These are phyloP conservation scores for Cryptococcus sp. DNA, from an alignment of 1,284 basidiomycete genomes.

Conservation along the genomic window DNA sequence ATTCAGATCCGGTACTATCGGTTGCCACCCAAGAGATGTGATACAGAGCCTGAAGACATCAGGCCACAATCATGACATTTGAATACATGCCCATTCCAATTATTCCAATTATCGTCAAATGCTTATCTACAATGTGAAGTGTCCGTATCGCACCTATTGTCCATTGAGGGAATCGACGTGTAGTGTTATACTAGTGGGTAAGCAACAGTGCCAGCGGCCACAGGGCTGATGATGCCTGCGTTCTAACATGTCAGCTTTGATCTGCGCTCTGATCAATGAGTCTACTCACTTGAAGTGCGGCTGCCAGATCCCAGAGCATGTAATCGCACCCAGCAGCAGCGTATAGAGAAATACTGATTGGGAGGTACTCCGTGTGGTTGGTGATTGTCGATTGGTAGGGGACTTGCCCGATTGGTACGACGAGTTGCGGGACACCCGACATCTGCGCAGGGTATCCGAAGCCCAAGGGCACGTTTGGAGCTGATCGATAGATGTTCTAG, in stretches of 20 bases:
- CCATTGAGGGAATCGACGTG: too few species aligned
- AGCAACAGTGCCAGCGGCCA: slow-evolving; percentile 4
- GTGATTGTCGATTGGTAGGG: slow-evolving; percentile 50
- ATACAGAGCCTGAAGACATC: too few species aligned
- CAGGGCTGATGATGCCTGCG: slow-evolving; percentile 2
- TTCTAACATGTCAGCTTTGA: slow-evolving; percentile 10
- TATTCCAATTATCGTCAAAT: too few species aligned
- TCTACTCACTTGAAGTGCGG: not conserved
- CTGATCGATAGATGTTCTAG: slow-evolving; percentile 21
- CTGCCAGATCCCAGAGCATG: slow-evolving; percentile 1
- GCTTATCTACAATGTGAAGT: too few species aligned
- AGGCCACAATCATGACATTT: too few species aligned
- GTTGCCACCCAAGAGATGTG: too few species aligned
- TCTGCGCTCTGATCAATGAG: not conserved
- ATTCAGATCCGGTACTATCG: too few species aligned
- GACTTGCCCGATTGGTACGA: slow-evolving; percentile 50
- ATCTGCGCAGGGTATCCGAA: slow-evolving; percentile 33
- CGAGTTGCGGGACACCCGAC: slow-evolving; percentile 45
- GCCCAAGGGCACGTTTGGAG: slow-evolving; percentile 28
- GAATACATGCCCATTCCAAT: too few species aligned
- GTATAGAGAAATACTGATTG: slow-evolving; percentile 49
- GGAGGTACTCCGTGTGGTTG: slow-evolving; percentile 47
- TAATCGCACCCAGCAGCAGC: slow-evolving; percentile 45
- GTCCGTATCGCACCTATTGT: too few species aligned
- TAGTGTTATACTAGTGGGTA: not conserved